phyloP scores from a whole-genome alignment of 371 early-diverging fungal species.

The Actinomucor elegans region DNA sequence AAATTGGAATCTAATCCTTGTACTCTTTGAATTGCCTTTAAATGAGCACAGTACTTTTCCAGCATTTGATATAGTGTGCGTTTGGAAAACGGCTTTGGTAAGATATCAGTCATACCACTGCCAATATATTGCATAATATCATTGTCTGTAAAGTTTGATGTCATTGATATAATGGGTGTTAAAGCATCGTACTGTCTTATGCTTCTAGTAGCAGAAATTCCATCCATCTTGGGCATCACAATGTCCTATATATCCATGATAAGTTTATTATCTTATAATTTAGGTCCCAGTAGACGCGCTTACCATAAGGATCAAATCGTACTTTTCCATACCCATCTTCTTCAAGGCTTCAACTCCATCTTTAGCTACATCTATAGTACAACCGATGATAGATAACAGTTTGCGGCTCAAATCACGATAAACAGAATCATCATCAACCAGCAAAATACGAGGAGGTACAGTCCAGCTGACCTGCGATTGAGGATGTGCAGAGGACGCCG shows the following conservation, averaged over 20 bases:
- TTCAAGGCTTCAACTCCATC: constrained; percentile 76
- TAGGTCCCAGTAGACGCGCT: no score
- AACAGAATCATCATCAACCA: constrained; percentile 79
- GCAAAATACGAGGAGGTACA: constrained; percentile 67
- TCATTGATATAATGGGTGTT: constrained; percentile 83
- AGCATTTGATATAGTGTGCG: constrained; percentile 53
- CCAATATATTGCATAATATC: constrained; percentile 72
- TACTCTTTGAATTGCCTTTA: constrained; percentile 32
- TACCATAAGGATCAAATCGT: constrained; percentile 83
- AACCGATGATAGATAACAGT: constrained; percentile 67
- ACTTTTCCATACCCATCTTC: constrained; percentile 61
- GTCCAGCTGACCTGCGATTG: constrained; percentile 50
- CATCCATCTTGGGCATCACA: constrained; percentile 77
- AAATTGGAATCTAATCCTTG: constrained; percentile 8
- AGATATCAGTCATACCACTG: constrained; percentile 81
- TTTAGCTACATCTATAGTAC: constrained; percentile 69
- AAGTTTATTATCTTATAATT: neutral
- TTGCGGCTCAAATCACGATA: constrained; percentile 66
- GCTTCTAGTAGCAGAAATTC: constrained; percentile 68
- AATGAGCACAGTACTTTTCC: constrained; percentile 65
- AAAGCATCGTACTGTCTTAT: constrained; percentile 74
- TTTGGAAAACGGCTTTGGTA: constrained; percentile 78
- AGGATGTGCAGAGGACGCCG: constrained; percentile 7
- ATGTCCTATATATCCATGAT: constrained; percentile 57
- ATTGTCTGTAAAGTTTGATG: constrained; percentile 66